Evolutionary conservation across 352 stramenopile species (phyloP).

Genomic region (Blastocystis sp.): DNA sequence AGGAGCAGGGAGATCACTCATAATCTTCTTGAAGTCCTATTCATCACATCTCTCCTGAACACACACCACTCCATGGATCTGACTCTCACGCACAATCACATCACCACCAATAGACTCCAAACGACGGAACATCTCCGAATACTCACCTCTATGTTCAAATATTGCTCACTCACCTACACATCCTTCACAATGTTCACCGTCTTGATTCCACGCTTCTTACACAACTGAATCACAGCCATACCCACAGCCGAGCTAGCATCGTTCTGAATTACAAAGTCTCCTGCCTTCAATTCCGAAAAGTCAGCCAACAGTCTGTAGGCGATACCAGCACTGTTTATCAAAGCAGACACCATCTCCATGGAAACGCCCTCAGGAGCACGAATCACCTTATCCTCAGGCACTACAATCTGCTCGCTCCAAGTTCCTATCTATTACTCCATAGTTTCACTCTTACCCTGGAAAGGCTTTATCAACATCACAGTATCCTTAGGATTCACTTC

Average conservation of each 20-base stretch:
- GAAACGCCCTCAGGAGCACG: slow-evolving; percentile 70
- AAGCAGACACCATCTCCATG: slow-evolving; percentile 74
- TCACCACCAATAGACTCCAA: slow-evolving; percentile 74
- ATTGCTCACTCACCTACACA: slow-evolving; percentile 68
- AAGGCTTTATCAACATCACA: slow-evolving; percentile 64
- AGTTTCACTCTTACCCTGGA: slow-evolving; percentile 59
- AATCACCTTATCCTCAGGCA: slow-evolving; percentile 60
- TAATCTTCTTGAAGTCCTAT: slow-evolving; percentile 76
- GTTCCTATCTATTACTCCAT: slow-evolving; percentile 53
- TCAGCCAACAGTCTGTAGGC: slow-evolving; percentile 77
- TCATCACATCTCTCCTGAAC: slow-evolving; percentile 65
- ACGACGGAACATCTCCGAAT: slow-evolving; percentile 73
- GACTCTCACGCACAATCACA: slow-evolving; percentile 73
- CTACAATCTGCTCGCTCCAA: slow-evolving; percentile 63
- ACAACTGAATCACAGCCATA: slow-evolving; percentile 78
- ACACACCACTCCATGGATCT: slow-evolving; percentile 63
- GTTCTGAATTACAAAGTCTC: slow-evolving; percentile 82
- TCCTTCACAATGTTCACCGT: slow-evolving; percentile 81
- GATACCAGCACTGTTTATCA: slow-evolving; percentile 75
- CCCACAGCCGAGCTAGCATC: slow-evolving; percentile 78
- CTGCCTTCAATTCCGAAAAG: slow-evolving; percentile 73
- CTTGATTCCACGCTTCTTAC: slow-evolving; percentile 76
- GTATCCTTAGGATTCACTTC: slow-evolving; percentile 64
- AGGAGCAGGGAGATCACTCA: slow-evolving; percentile 74
- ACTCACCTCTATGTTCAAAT: slow-evolving; percentile 63